Base-by-base conservation (phyloP, 345 rosid genomes). In the Eucalyptus camaldulensis region DNA sequence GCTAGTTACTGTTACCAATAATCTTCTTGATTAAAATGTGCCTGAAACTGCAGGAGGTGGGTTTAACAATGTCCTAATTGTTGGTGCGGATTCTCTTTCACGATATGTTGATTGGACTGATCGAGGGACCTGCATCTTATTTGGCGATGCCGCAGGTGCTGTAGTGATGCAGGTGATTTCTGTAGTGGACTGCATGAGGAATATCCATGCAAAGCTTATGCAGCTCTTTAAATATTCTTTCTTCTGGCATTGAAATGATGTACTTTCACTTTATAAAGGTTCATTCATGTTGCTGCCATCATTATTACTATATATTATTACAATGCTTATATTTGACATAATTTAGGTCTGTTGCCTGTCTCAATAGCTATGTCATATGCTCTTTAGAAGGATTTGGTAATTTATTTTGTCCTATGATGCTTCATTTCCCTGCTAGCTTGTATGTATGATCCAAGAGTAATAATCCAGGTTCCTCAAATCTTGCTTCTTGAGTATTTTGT, bases 91-190 rank as follows among this genome's bases (percentile, higher is more conserved):
- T 90, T 91, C 95, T 87, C 94, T 97, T 91, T 97, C 99, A 87
- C 96, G 97, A 85, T 93, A 92, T 93, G 96, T 95, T 93, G 98
- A 98, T 91, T 98, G 99, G 99, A 96, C 97, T 12, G 99, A 98
- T 93, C 94, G 99, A 94, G 96, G 97, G 51, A 91, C 96, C 86
- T 98, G 99, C 88, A 98, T 98, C 88, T 96, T 98, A 58, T 97
- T 98, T 72, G 99, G 99, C 31, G 99, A 97, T 67, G 99, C 97
- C 58, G 99, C 98, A 17, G 99, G 99, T 85, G 99, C 99, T 51
- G 98, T 98, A 44, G 89, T 98, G n/a, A 92, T 98, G 88, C 99
- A 98, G 98, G 99, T 96, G 93, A 69, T 89, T 67, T 86, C 27
- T 88, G 16, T 83, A 40, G 87, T 86, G 11, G 27, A 33, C 9